Evolutionary conservation across 176 grass and related monocot genomes (phyloP).

Genomic region (Hyparrhenia diplandra): DNA sequence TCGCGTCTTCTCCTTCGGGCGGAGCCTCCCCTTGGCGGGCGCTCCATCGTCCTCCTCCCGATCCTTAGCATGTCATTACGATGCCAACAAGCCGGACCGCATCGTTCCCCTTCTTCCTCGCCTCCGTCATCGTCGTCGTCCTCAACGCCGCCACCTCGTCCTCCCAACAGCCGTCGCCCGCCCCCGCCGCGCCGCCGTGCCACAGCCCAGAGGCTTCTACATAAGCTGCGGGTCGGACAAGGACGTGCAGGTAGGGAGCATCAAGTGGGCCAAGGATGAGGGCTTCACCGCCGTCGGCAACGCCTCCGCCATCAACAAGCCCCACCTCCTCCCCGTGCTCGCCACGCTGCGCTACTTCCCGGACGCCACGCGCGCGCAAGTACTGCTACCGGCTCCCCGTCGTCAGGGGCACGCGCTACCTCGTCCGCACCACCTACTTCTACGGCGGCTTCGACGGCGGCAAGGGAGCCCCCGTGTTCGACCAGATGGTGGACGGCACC

Average conservation of each 20-base stretch:
- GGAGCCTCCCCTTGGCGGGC: constrained; percentile 38
- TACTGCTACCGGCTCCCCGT: constrained; percentile 74
- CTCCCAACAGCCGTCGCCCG: background rate
- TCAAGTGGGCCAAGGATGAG: constrained; percentile 63
- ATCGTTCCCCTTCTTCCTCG: constrained; percentile 15
- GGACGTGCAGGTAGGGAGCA: constrained; percentile 48
- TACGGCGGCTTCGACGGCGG: constrained; percentile 92
- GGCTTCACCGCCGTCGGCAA: constrained; percentile 64
- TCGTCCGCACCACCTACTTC: constrained; percentile 89
- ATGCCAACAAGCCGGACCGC: constrained; percentile 49
- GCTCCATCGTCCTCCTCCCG: constrained; percentile 26
- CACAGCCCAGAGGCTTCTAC: constrained; percentile 75
- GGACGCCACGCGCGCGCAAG: constrained; percentile 66
- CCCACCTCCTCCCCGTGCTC: constrained; percentile 49
- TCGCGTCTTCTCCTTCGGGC: constrained; percentile 30
- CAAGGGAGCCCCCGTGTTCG: constrained; percentile 67
- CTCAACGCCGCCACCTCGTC: background rate
- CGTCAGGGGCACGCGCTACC: constrained; percentile 67
- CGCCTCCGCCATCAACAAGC: constrained; percentile 34
- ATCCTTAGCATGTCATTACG: constrained; percentile 52
- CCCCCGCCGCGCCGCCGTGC: background rate
- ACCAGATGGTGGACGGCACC: constrained; percentile 87
- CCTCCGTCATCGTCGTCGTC: constrained; percentile 16
- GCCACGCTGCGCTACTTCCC: constrained; percentile 66
- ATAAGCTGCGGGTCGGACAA: constrained; percentile 74